Evolutionary conservation across 2,329 filamentous ascomycete species (phyloP), one percentile per base, ranked within the genome.

Genomic region (Claviceps purpurea): DNA sequence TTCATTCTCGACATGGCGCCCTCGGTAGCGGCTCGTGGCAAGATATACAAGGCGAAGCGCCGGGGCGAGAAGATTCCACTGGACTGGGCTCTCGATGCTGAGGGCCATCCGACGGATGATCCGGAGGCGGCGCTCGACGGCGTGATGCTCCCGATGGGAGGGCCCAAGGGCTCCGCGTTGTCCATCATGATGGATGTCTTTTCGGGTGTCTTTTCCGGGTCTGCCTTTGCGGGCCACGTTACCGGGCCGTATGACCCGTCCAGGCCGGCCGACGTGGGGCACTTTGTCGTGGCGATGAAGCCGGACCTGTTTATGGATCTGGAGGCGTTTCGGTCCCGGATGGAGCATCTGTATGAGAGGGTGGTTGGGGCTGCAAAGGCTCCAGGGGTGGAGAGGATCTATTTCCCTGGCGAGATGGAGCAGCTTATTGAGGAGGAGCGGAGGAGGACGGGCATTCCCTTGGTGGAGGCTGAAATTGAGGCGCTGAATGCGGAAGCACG

Each of bases 161-260:
- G 88, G 0, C 86, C 87, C 0, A 93, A 93, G 65, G 88, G 88
- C 0, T 87, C 83, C 2, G 88, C 78, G 0, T 65, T 93, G 42
- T 72, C 85, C 0, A 79, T 93, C 52, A 91, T 89, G 85, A 93
- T 93, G 88, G 87, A 93, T 62, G 84, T 94, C 2, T 91, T 93
- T 62, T 89, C 85, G 0, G 87, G 87, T 0, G 83, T 87, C 0
- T 61, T 93, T 0, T 88, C 85, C 0, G 87, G 87, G 0, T 84
- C 82, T 37, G 86, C 86, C 0, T 93, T 88, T 66, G 88, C 85
- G 0, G 87, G 87, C 0, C 74, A 85, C 60, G 87, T 93, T 18
- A 85, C 82, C 0, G 79, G 79, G 18, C 88, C 87, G 0, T 93
- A 93, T 63, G 85, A 89, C 60, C 75, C 83, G 2, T 82, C 77